Conservation (phyloP, 306 rosid species). For the Trifolium subterraneum region DNA sequence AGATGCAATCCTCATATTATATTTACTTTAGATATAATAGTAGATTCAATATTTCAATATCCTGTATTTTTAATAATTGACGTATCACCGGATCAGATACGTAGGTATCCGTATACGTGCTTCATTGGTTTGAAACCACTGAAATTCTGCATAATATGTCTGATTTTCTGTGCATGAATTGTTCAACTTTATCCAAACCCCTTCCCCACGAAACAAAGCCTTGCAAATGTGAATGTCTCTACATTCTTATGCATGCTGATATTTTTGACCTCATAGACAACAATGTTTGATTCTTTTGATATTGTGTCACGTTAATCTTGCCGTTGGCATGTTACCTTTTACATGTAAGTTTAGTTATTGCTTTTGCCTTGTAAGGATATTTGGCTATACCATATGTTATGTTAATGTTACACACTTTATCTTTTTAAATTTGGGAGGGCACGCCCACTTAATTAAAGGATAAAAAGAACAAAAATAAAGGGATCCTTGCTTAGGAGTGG, state of each 20-base stretch:
- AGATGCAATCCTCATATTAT: too few relatives aligned
- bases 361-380: conserved; percentile 37
- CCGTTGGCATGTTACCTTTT: conserved; percentile 43
- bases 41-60: too few relatives aligned
- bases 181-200: neutral
- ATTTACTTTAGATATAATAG: too few relatives aligned
- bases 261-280: conserved; percentile 43
- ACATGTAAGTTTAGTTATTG: conserved; percentile 18
- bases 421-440: conserved; percentile 43
- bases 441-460: conserved; percentile 46
- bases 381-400: conserved; percentile 26
- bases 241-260: conserved; percentile 20
- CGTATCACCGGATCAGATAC: too few relatives aligned
- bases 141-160: neutral
- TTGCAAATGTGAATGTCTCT: neutral
- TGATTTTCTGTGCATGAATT: neutral
- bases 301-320: conserved; percentile 38
- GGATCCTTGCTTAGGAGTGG: conserved; percentile 19
- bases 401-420: conserved; percentile 12
- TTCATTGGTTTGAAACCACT: too few relatives aligned
- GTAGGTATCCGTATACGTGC: too few relatives aligned
- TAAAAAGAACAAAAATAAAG: conserved; percentile 25
- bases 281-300: conserved; percentile 36
- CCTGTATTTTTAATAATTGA: too few relatives aligned
- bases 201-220: neutral